Evolutionary conservation across 2,329 filamentous ascomycete species (phyloP).

Genomic region (Diplocarpon mali): DNA sequence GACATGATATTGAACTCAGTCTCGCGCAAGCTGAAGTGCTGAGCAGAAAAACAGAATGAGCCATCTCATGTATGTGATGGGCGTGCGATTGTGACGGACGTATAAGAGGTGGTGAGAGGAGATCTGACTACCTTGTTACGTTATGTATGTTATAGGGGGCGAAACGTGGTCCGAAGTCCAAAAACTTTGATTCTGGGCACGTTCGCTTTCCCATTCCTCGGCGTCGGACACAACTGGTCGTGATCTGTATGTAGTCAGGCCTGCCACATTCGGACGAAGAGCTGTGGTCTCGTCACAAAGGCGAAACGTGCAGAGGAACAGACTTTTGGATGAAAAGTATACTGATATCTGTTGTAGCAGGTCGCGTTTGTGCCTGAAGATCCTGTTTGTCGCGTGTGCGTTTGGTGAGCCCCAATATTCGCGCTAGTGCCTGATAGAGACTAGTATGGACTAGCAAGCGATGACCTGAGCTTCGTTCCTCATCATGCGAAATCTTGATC

Average conservation of each 20-base stretch:
- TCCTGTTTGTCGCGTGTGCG: too few species aligned
- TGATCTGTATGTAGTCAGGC: neutral
- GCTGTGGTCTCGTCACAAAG: too few species aligned
- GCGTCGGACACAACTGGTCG: neutral
- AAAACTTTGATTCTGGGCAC: neutral
- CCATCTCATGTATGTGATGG: too few species aligned
- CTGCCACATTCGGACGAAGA: too few species aligned
- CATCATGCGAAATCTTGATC: constrained; percentile 1
- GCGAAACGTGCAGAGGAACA: too few species aligned
- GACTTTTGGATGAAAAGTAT: too few species aligned
- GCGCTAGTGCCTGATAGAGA: neutral
- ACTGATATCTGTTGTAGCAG: too few species aligned
- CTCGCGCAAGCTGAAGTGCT: too few species aligned
- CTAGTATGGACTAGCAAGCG: neutral
- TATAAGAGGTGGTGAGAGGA: neutral
- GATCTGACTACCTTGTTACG: neutral
- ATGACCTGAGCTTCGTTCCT: neutral
- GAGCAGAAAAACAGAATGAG: neutral
- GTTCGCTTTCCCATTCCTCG: neutral
- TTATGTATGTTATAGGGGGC: constrained; percentile 1
- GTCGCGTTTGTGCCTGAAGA: too few species aligned
- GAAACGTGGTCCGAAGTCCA: constrained; percentile 1
- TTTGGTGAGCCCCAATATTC: neutral
- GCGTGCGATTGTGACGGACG: too few species aligned
- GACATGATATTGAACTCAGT: too few species aligned